Conservation (phyloP, 2,329 filamentous ascomycete species). For the Cordyceps farinosa region DNA sequence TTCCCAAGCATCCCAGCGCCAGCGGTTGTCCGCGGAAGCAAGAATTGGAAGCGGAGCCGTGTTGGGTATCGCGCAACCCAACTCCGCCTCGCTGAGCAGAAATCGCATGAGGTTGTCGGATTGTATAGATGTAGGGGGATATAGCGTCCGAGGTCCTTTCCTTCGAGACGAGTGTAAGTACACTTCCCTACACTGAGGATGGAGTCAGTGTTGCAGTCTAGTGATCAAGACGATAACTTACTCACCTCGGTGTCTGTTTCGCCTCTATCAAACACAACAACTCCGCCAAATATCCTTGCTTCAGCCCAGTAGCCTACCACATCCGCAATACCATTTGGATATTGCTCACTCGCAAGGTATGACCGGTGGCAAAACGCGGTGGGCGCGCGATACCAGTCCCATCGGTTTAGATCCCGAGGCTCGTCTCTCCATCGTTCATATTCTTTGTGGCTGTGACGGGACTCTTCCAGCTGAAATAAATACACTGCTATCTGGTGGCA, state of each 20-base stretch:
- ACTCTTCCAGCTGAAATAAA: not conserved
- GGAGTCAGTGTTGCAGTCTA: not conserved
- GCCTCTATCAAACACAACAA: conserved; percentile 29
- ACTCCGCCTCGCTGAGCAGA: not conserved
- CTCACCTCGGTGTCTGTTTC: conserved; percentile 21
- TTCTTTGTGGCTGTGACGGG: not conserved
- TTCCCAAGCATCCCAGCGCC: conserved; percentile 2
- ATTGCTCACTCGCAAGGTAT: conserved; percentile 24
- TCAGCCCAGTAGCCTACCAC: conserved; percentile 30
- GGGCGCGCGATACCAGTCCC: not conserved
- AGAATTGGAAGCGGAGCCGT: not conserved
- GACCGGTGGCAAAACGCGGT: conserved; percentile 1
- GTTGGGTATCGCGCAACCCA: not conserved
- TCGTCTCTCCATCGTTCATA: conserved; percentile 3
- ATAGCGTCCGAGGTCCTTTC: not conserved
- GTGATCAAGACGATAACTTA: not conserved
- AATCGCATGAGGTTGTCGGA: not conserved
- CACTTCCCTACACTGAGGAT: conserved; percentile 3
- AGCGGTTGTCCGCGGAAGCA: conserved; percentile 1
- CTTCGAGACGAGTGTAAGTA: not conserved
- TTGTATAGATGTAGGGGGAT: not conserved
- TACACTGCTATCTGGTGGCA: not conserved
- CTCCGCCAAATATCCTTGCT: conserved; percentile 28
- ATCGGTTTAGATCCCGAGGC: not conserved
- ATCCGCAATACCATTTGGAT: conserved; percentile 24